phyloP scores from a whole-genome alignment of 2,329 filamentous ascomycete species.

The Ceratocystis alfenasii region DNA sequence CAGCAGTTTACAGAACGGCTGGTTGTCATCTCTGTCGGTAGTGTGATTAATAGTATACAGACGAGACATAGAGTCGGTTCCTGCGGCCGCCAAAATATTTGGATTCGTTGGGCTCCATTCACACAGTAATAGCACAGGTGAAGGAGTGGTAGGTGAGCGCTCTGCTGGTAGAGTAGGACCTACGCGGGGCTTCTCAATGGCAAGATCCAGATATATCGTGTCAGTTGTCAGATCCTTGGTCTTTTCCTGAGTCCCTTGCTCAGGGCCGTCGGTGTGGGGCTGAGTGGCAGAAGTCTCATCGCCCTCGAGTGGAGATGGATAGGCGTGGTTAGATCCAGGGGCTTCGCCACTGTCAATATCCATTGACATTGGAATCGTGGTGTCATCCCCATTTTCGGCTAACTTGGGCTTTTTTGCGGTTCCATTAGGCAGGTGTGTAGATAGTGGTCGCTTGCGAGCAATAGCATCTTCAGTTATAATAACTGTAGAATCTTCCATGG shows the following conservation, averaged over 20 bases:
- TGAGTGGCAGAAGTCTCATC: conserved; percentile 43
- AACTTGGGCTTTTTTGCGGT: conserved; percentile 21
- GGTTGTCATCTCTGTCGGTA: conserved; percentile 31
- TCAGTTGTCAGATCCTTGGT: conserved; percentile 47
- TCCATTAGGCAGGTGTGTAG: conserved; percentile 16
- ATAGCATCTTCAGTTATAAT: conserved; percentile 13
- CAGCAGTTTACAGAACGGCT: conserved; percentile 38
- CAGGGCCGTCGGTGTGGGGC: conserved; percentile 48
- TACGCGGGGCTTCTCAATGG: conserved; percentile 31
- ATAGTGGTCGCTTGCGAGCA: conserved; percentile 19
- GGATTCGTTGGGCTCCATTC: conserved; percentile 56
- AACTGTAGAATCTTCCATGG: conserved; percentile 16
- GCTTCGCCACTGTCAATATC: conserved; percentile 42
- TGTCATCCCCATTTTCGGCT: conserved; percentile 20
- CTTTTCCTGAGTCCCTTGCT: conserved; percentile 54
- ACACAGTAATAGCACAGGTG: conserved; percentile 54
- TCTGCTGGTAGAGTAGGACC: conserved; percentile 28
- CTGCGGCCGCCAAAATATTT: conserved; percentile 53
- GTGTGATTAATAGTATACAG: conserved; percentile 53
- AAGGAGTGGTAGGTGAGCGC: conserved; percentile 28
- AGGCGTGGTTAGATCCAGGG: conserved; percentile 45
- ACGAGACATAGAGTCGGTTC: conserved; percentile 57
- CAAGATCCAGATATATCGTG: conserved; percentile 50
- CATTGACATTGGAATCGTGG: conserved; percentile 35
- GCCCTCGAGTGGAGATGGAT: conserved; percentile 51